Base-by-base conservation (phyloP, 352 stramenopile species). In the Plasmopara viticola region DNA sequence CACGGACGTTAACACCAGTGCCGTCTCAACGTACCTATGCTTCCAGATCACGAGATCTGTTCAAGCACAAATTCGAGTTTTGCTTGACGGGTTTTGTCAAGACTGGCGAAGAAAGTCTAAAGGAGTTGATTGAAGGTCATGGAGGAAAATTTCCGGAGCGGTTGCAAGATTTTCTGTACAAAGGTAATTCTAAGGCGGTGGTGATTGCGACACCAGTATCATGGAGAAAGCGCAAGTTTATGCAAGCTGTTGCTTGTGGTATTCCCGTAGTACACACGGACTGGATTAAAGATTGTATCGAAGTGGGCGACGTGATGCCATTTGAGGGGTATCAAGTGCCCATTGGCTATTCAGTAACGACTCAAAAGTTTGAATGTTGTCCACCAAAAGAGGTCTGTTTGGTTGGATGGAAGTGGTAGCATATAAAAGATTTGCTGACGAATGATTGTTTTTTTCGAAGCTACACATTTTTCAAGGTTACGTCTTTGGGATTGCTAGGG, bases 191-290 rank as follows among this genome's bases (percentile, higher is more conserved):
- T 0, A 87, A 87, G 48, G 74, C 70, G 0, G 72, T 89, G 6
- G 75, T 91, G 25, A 87, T 93, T 15, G 76, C 79, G 9, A 93
- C 78, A 0, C 70, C 79, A 3, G 66, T 86, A 14, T 80, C 79
- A 6, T 90, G 78, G 74, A 73, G 83, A 14, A 89, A 89, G 25
- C 69, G 75, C 35, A 93, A 93, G 66, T 88, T 89, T 58, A 82
- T 88, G 64, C 74, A 81, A 53, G 83, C 83, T 6, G 45, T 93
- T 46, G 76, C 76, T n/a, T 87, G 72, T 53, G 78, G 79, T n/a
- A 87, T 93, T 14, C 78, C 83, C 12, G 76, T 93, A 4, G 64
- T 93, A 14, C 83, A 93, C 58, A 77, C 83, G 0, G 83, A 90
- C 40, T 93, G 83, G 83, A 71, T 93, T 10, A 72, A 80, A 25